phyloP scores from a whole-genome alignment of 768 basidiomycete species.

The Lactarius psammicola region DNA sequence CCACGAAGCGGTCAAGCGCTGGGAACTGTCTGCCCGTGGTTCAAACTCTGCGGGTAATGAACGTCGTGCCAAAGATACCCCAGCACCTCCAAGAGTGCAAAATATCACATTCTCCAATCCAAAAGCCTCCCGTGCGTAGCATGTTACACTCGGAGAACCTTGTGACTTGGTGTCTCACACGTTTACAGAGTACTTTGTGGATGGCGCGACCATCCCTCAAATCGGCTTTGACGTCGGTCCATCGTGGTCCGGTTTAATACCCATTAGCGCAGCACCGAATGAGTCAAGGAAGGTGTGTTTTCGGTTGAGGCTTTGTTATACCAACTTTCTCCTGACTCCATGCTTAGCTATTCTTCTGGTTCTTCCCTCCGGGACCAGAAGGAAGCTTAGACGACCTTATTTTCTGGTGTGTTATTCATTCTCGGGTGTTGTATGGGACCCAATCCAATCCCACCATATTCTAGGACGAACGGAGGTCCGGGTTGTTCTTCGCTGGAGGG shows the following conservation, averaged over 20 bases:
- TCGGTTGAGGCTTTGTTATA: background rate
- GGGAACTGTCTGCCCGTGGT: conserved; percentile 14
- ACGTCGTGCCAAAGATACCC: conserved; percentile 7
- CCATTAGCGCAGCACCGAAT: conserved; percentile 56
- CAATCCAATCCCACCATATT: background rate
- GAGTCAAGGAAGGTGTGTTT: conserved; percentile 65
- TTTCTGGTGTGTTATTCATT: conserved; percentile 54
- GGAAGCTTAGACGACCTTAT: conserved; percentile 72
- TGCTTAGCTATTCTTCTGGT: conserved; percentile 78
- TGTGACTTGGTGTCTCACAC: background rate
- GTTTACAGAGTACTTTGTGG: conserved; percentile 61
- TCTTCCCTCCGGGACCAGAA: conserved; percentile 74
- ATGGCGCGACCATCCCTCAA: conserved; percentile 62
- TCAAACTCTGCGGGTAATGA: background rate
- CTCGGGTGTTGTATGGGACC: background rate
- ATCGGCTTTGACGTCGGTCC: conserved; percentile 74
- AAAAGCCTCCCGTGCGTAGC: conserved; percentile 52
- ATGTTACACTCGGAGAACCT: background rate
- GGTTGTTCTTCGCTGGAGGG: conserved; percentile 77
- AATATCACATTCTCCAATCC: conserved; percentile 74
- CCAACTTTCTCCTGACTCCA: background rate
- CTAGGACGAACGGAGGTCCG: conserved; percentile 79
- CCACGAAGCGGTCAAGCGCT: conserved; percentile 11
- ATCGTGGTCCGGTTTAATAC: conserved; percentile 72
- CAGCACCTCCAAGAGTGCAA: conserved; percentile 36